Conservation (phyloP, 148 eudicot genomes). For the Fallopia convolvulus region DNA sequence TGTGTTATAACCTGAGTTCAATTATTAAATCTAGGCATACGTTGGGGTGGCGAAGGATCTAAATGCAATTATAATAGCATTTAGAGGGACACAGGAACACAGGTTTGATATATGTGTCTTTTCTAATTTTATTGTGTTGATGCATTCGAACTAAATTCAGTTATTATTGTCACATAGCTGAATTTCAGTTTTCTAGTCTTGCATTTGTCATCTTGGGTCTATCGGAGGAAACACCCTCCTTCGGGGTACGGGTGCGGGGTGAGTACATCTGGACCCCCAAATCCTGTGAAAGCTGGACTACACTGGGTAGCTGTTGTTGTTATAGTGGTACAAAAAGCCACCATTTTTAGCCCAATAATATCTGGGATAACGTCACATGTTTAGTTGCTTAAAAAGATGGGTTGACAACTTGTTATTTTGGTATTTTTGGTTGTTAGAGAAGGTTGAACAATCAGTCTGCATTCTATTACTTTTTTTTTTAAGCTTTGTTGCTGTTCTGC, state of each 20-base stretch:
- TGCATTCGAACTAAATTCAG: no score
- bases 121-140: background rate
- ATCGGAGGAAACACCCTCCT: no score
- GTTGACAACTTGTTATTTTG: background rate
- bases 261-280: no score
- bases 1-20: background rate
- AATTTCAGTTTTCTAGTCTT: no score
- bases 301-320: background rate
- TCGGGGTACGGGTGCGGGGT: no score
- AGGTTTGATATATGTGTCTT: conserved; percentile 37
- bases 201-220: no score
- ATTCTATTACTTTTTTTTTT: background rate
- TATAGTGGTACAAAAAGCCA: background rate
- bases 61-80: conserved; percentile 83
- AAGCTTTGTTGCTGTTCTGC: background rate
- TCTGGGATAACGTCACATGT: background rate
- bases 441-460: background rate
- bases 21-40: conserved; percentile 48
- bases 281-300: no score
- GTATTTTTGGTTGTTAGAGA: background rate
- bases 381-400: background rate
- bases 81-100: conserved; percentile 87
- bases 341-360: background rate
- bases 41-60: conserved; percentile 81
- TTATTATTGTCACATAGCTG: no score